These are phyloP conservation scores for Parmelia sp. DNA, from an alignment of 495 filamentous ascomycete species.

Conservation along the genomic window DNA sequence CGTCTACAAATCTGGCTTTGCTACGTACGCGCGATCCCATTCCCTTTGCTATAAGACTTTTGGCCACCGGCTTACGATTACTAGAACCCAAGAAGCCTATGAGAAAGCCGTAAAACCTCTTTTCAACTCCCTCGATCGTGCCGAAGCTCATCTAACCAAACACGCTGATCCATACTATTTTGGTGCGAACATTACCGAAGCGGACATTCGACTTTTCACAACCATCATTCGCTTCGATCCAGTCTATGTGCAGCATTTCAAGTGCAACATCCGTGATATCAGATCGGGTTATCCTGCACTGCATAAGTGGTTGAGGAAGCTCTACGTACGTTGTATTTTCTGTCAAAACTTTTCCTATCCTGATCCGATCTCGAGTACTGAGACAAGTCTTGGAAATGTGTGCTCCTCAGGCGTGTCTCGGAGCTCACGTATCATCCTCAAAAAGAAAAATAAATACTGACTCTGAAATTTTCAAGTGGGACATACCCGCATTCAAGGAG, in stretches of 20 bases:
- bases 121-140: conserved; percentile 64
- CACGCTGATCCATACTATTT: conserved; percentile 58
- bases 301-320: conserved; percentile 57
- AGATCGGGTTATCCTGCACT: conserved; percentile 65
- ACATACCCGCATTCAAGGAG: conserved; percentile 51
- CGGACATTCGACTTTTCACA: conserved; percentile 74
- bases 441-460: too few relatives aligned
- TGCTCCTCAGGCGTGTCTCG: too few relatives aligned
- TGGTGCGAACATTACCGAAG: conserved; percentile 66
- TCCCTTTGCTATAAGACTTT: background rate
- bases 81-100: conserved; percentile 61
- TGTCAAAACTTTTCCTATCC: too few relatives aligned
- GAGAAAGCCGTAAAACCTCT: conserved; percentile 58
- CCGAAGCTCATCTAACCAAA: conserved; percentile 59
- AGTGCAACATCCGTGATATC: conserved; percentile 83
- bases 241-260: conserved; percentile 92
- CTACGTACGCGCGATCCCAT: conserved; percentile 43
- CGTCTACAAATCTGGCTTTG: conserved; percentile 72
- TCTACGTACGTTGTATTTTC: too few relatives aligned
- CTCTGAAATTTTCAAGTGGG: too few relatives aligned
- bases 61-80: background rate
- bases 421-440: too few relatives aligned
- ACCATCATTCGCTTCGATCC: conserved; percentile 82
- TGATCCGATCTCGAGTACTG: too few relatives aligned
- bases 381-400: too few relatives aligned